Conservation (phyloP, 1,284 basidiomycete genomes). For the Trametes sp. region DNA sequence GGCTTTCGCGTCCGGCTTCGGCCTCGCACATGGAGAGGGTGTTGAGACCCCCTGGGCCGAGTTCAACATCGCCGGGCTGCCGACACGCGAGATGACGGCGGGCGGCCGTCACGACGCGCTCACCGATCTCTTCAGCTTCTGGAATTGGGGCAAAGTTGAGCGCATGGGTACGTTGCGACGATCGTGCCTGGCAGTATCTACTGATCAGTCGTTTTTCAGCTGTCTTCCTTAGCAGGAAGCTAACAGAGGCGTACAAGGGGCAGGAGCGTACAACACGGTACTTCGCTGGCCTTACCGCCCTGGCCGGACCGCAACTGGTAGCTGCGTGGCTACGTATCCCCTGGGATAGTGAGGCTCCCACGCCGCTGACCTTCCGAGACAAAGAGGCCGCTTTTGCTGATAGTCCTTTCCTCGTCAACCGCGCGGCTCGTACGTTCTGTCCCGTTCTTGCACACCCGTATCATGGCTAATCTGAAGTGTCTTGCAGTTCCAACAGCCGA, state of each 20-base stretch:
- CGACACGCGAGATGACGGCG: conserved; percentile 10
- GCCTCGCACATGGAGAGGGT: conserved; percentile 9
- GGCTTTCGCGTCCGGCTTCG: background rate
- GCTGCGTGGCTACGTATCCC: background rate
- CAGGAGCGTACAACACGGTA: background rate
- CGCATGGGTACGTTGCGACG: background rate
- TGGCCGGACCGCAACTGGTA: background rate
- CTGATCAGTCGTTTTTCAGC: background rate
- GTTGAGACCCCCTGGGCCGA: conserved; percentile 10
- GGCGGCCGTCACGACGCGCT: conserved; percentile 7
- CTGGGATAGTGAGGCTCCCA: background rate
- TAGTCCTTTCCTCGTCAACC: too few species aligned
- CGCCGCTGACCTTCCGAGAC: background rate
- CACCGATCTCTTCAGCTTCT: background rate
- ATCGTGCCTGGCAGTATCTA: background rate
- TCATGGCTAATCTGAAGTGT: background rate
- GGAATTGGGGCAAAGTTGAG: conserved; percentile 6
- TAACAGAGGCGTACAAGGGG: background rate
- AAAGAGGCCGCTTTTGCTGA: background rate
- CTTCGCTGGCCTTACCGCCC: background rate
- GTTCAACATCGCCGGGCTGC: background rate
- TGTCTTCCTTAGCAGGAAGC: background rate
- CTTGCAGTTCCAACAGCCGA: background rate
- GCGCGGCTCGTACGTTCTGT: background rate
- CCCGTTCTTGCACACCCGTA: too few species aligned